Base-by-base conservation (phyloP, 2,329 filamentous ascomycete genomes). In the Arthrobotrys sphaeroides region DNA sequence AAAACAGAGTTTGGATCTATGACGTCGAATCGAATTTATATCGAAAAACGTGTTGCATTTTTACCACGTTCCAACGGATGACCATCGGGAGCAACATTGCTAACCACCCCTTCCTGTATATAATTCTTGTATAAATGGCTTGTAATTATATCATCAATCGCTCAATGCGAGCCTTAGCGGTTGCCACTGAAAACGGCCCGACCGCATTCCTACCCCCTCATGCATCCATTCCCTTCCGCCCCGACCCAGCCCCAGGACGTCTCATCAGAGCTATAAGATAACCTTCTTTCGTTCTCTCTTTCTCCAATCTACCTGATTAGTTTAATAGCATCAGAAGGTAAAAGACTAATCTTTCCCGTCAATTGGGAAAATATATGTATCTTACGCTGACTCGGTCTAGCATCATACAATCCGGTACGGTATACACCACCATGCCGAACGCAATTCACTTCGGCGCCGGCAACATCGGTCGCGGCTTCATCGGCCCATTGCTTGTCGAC, bases 401-500 rank as follows among this genome's bases (percentile, higher is more conserved):
- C 5, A 20, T n/a, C 12, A 28, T 12, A 49, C 4, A 28, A 28
- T 28, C 9, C 13, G 31, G 5, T 5, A 28, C 45, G 7, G 2
- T 31, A 20, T 28, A 47, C 43, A 47, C 22, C 20, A 90, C 82
- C 12, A 74, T 74, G 70, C 70, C 70, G 9, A 74, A 68, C 26
- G 91, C 91, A 79, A 88, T 94, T 82, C 92, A 94, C 84, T 94
- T 95, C 80, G 92, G 92, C 79, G 91, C 91, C 80, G 92, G 92
- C 82, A 94, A 94, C 83, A 94, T 95, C 81, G 92, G 90, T 83
- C 90, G 91, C 83, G 91, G 92, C 83, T 95, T 95, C 80, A 92
- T 95, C 66, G 92, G 91, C 80, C 93, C 93, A 84, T 95, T 97
- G 85, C 88, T 98, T 42, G 92, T 97, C 86, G 91, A 96, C 83